A percentile compares a stretch with the other conserved stretches of the same genome.
Conservation (phyloP, 83 land plant genomes). For the Picea engelmannii region DNA sequence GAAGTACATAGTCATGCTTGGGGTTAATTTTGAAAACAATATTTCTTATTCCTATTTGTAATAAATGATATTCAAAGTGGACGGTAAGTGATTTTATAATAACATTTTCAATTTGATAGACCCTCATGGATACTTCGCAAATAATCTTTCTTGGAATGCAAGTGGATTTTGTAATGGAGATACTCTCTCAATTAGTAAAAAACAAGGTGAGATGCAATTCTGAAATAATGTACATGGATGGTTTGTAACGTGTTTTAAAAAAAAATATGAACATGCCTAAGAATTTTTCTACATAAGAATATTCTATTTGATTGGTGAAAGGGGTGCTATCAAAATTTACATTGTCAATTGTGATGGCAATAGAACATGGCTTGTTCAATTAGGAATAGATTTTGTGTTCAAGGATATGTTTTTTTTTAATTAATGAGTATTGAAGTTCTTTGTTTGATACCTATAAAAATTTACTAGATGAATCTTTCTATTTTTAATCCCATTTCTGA, state of each 20-base stretch:
- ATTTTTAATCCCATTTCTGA: background rate
- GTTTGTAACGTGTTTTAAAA: background rate
- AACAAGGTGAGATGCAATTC: no score
- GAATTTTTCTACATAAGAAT: background rate
- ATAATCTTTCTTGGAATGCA: no score
- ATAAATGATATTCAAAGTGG: no score
- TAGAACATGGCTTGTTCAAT: background rate
- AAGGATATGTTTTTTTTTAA: background rate
- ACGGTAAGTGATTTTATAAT: no score
- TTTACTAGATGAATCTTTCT: background rate
- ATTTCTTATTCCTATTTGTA: no score
- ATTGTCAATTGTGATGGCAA: background rate
- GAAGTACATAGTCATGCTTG: background rate
- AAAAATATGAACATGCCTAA: background rate
- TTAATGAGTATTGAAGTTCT: background rate
- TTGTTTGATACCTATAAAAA: background rate
- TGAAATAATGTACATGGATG: no score
- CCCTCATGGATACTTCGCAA: no score
- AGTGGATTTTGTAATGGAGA: no score
- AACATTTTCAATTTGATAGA: no score
- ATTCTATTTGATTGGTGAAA: background rate
- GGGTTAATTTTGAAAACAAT: background rate
- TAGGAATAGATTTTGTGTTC: background rate
- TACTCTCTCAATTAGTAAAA: no score
- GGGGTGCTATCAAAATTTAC: no score